These are phyloP conservation scores for Cadophora malorum DNA, from an alignment of 2,329 filamentous ascomycete genomes.

Conservation along the genomic window DNA sequence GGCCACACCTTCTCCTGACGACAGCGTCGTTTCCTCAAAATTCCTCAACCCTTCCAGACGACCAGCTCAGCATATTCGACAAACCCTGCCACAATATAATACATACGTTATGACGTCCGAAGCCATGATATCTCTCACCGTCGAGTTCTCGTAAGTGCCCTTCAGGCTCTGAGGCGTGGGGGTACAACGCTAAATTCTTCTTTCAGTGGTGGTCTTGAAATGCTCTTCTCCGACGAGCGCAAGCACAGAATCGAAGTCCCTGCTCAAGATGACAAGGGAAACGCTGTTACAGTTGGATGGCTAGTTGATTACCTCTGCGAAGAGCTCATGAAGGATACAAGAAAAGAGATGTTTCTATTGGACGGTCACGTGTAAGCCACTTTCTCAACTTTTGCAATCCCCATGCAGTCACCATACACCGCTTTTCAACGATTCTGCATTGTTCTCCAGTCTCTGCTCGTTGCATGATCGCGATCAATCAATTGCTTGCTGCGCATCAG, in stretches of 20 bases:
- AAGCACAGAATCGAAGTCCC: conserved; percentile 76
- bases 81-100: conserved; percentile 1
- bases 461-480: conserved; percentile 6
- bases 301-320: conserved; percentile 82
- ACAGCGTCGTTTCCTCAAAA: not conserved
- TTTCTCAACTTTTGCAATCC: conserved; percentile 9
- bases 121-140: conserved; percentile 61
- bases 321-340: conserved; percentile 81
- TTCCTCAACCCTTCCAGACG: not conserved
- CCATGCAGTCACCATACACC: conserved; percentile 24
- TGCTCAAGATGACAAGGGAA: conserved; percentile 61
- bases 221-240: conserved; percentile 86
- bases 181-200: conserved; percentile 25
- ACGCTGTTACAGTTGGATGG: conserved; percentile 71
- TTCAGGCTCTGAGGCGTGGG: conserved; percentile 18
- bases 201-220: conserved; percentile 84
- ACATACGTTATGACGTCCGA: conserved; percentile 34
- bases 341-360: conserved; percentile 88
- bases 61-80: conserved; percentile 12
- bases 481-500: conserved; percentile 14
- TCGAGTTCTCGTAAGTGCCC: conserved; percentile 67
- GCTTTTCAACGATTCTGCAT: conserved; percentile 29
- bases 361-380: conserved; percentile 81
- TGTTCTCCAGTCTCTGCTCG: not conserved
- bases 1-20: conserved; percentile 1